Conservation (phyloP, 139 green algal genomes). For the Chlamydomonas schloesseri region DNA sequence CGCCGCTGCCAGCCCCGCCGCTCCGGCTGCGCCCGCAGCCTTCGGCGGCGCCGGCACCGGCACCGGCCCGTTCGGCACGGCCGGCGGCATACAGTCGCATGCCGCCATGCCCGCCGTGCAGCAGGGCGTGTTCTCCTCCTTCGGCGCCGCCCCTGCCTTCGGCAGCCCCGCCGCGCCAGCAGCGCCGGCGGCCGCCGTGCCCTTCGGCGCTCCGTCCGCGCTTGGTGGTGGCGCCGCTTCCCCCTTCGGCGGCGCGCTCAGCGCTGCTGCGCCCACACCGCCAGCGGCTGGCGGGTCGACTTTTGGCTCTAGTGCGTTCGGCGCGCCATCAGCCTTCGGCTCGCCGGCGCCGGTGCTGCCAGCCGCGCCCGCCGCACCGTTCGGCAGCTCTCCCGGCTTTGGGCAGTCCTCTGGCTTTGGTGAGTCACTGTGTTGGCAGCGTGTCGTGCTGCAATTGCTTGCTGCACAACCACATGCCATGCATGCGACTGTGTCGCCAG, state of each 20-base stretch:
- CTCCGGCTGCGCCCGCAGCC: not conserved
- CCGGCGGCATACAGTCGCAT: not conserved
- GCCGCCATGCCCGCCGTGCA: not conserved
- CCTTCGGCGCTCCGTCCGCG: not conserved
- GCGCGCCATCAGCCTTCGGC: conserved; percentile 5
- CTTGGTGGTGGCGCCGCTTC: not conserved
- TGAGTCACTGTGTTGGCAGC: not conserved
- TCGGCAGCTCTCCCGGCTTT: not conserved
- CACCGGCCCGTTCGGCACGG: not conserved
- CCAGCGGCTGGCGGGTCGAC: not conserved
- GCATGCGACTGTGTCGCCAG: not conserved
- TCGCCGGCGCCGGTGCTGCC: conserved; percentile 17
- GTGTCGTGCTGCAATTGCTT: not conserved
- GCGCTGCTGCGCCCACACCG: not conserved
- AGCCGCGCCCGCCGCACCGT: not conserved
- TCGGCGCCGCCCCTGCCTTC: not conserved
- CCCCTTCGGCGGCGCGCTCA: not conserved
- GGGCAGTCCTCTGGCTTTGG: conserved; percentile 12
- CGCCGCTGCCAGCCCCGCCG: not conserved
- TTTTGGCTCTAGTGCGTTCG: not conserved
- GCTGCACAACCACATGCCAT: not conserved
- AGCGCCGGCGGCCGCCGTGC: not conserved
- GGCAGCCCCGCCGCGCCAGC: conserved; percentile 4
- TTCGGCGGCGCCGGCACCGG: not conserved
- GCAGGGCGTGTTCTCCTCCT: not conserved